Conservation (phyloP, 2,329 filamentous ascomycete genomes). For the Claviceps africana region DNA sequence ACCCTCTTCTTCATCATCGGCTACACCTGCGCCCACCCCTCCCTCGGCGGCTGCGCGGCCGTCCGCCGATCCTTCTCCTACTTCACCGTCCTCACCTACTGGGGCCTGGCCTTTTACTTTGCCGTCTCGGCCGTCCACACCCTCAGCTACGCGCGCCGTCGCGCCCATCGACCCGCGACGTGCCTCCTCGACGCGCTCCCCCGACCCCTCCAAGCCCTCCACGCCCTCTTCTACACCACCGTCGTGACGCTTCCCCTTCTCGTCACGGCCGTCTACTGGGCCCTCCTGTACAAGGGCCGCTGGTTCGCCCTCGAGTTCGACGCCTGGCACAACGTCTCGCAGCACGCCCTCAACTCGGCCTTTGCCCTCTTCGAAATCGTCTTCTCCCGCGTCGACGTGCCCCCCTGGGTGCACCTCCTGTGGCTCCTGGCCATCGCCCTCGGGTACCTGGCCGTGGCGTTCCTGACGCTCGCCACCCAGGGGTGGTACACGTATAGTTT, state of each 20-base stretch:
- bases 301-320: constrained; percentile 39
- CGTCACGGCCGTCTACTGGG: constrained; percentile 61
- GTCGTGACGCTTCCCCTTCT: constrained; percentile 51
- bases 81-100: constrained; percentile 73
- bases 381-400: constrained; percentile 48
- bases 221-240: constrained; percentile 50
- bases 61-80: constrained; percentile 55
- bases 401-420: constrained; percentile 48
- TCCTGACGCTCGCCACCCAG: constrained; percentile 54
- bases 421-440: constrained; percentile 57
- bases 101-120: constrained; percentile 72
- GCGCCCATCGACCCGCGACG: constrained; percentile 23
- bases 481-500: constrained; percentile 68
- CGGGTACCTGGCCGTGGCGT: constrained; percentile 60
- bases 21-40: constrained; percentile 43
- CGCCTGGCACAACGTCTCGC: constrained; percentile 53
- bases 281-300: constrained; percentile 34
- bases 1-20: constrained; percentile 56
- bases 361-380: constrained; percentile 67
- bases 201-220: constrained; percentile 47
- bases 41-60: constrained; percentile 26
- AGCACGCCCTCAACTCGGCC: constrained; percentile 59
- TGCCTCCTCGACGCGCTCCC: constrained; percentile 46
- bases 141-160: constrained; percentile 14
- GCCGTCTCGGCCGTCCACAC: constrained; percentile 55